Evolutionary conservation across 805 yeast genomes (phyloP).

Genomic region (Cyberlindnera suaveolens): DNA sequence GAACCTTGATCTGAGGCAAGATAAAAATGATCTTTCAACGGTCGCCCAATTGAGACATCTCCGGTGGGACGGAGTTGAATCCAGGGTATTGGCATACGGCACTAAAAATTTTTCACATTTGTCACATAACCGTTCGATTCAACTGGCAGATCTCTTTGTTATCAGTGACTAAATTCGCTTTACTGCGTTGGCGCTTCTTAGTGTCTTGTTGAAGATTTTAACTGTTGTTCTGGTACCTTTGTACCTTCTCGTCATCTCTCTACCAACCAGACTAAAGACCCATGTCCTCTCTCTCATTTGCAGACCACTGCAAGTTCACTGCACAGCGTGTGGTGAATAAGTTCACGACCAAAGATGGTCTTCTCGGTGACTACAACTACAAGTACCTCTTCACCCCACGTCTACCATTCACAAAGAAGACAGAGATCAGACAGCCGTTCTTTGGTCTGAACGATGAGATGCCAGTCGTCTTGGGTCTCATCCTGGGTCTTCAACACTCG

Average conservation of each 20-base stretch:
- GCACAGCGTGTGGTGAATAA: conserved; percentile 5
- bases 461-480: conserved; percentile 69
- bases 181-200: too few species aligned
- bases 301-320: conserved; percentile 1
- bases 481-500: conserved; percentile 83
- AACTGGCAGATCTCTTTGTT: too few species aligned
- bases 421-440: conserved; percentile 60
- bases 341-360: conserved; percentile 66
- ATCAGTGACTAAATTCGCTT: too few species aligned
- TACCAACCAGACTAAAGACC: too few species aligned
- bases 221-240: too few species aligned
- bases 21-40: too few species aligned
- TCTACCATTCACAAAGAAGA: conserved; percentile 54
- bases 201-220: too few species aligned
- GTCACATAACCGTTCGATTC: not conserved
- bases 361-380: conserved; percentile 85
- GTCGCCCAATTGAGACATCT: too few species aligned
- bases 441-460: conserved; percentile 74
- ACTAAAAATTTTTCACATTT: not conserved
- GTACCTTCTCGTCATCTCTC: too few species aligned
- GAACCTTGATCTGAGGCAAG: too few species aligned
- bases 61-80: too few species aligned
- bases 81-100: too few species aligned
- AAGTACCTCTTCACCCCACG: conserved; percentile 73
- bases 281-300: not conserved